Base-by-base conservation (phyloP, 2,329 filamentous ascomycete genomes). In the Epichloe gansuensis region DNA sequence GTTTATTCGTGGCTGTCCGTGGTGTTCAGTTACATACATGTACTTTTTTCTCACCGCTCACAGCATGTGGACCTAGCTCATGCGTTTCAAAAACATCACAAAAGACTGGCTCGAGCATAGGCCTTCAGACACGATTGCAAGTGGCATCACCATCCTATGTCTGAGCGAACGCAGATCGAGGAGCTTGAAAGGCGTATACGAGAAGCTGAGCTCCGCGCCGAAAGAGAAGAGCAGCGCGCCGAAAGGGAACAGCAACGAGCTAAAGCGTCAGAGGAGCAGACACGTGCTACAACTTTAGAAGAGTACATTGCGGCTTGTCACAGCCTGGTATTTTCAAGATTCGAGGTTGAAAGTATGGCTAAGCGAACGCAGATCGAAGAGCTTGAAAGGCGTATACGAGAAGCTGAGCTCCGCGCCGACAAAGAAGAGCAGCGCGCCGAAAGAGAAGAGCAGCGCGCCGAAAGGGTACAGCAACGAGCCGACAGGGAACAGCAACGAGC, bases 271-370 rank as follows among this genome's bases (percentile, higher is more conserved):
- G 57, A 65, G 51, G 49, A 59, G 48, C 56, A 63, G 46, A 45
- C 15, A 15, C 49, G 49, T 42, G 17, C 41, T 7, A 67, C 60
- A 8, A 66, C 61, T 47, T 52, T 68, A 2, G 17, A 60, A n/a
- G 61, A 68, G 55, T 66, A 67, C 48, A 61, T 69, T 25, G 27
- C 51, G 36, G 56, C 59, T n/a, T 67, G 56, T 51, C 62, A 68
- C 51, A 40, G 51, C 41, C 53, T 57, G 3, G 51, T 67, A 13
- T 63, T 59, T 27, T 49, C 58, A 7, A 57, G 57, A 12, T 55
- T 67, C 4, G 35, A n/a, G 0, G 56, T 68, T n/a, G 54, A 66
- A 52, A 57, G 52, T 17, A 47, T 47, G 27, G 44, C 44, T 36
- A 31, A 36, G 31, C 27, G 3, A 36, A 36, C 25, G 2, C 2